phyloP scores from a whole-genome alignment of 2,329 filamentous ascomycete genomes.

The Alternaria arborescens region DNA sequence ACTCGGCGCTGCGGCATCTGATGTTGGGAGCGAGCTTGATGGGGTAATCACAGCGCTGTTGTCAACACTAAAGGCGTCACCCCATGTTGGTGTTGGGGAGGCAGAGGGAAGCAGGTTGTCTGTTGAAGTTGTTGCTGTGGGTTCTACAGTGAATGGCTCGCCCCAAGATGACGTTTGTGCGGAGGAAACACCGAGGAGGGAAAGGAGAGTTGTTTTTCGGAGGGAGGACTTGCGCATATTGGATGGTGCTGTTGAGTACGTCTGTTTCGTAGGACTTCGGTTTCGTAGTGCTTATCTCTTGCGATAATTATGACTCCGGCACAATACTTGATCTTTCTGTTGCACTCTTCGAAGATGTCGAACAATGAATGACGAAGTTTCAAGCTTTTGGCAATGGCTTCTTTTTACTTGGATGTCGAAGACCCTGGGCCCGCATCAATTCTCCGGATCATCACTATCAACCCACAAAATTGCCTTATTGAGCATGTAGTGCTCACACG shows the following conservation, averaged over 20 bases:
- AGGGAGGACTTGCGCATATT: conserved; percentile 24
- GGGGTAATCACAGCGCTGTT: conserved; percentile 4
- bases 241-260: not conserved
- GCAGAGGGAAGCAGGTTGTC: conserved; percentile 9
- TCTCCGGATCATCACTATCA: not conserved
- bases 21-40: conserved; percentile 2
- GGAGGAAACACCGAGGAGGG: conserved; percentile 21
- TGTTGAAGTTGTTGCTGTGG: conserved; percentile 19
- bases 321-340: not conserved
- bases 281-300: not conserved
- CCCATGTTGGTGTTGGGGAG: conserved; percentile 10
- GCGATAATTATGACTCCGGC: not conserved
- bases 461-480: not conserved
- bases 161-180: conserved; percentile 25
- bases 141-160: conserved; percentile 27
- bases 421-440: not conserved
- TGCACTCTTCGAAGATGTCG: not conserved
- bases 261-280: not conserved
- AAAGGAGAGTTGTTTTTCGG: conserved; percentile 17
- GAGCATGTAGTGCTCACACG: not conserved
- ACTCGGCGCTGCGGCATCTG: not conserved
- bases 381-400: conserved; percentile 2
- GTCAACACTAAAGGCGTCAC: conserved; percentile 11
- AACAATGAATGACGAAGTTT: not conserved
- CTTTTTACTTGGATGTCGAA: not conserved